Evolutionary conservation across 2,329 filamentous ascomycete genomes (phyloP), one percentile per base, ranked within the genome.

Genomic region (Cladophialophora psammophila): DNA sequence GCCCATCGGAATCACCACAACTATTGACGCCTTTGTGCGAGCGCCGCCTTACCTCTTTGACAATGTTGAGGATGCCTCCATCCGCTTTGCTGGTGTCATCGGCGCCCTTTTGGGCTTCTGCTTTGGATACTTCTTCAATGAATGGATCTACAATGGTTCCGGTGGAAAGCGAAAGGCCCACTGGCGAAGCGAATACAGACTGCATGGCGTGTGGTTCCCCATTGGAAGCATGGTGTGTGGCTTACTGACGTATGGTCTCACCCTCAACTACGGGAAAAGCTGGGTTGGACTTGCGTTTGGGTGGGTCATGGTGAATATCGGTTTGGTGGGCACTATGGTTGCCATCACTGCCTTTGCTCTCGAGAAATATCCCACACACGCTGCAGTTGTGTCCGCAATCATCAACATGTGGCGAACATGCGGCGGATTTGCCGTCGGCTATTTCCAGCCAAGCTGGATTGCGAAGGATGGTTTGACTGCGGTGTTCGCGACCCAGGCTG

Each of bases 351-450:
- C 78, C 15, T 79, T 77, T 66, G 74, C 72, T 0, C 73, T 80
- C 2, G 78, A 79, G 32, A 78, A 76, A 55, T 79, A 77, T 60
- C 78, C 77, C 4, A 66, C 72, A 2, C 74, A 78, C 50, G 69
- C 78, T 1, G 77, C 78, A 1, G 69, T 72, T 5, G 77, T 79
- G 38, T 75, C 74, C 0, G 76, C 76, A 2, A 79, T 78, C 32
- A 71, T 80, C 58, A 79, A 80, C 63, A 76, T 78, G 71, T 79
- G 78, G 77, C 75, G 78, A 6, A 79, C 77, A 3, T 75, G 75
- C 10, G 77, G 78, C n/a, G 78, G 78, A 1, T 79, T 79, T 40
- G 73, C 76, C 0, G 77, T 80, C 20, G 76, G 72, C 13, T 79
- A 79, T 63, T 79, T 78, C 67, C 77, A 79, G 68, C 73, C 76